Evolutionary conservation across 2,329 filamentous ascomycete genomes (phyloP), one percentile per base, ranked within the genome.

Genomic region (Hyphodiscus sp.): DNA sequence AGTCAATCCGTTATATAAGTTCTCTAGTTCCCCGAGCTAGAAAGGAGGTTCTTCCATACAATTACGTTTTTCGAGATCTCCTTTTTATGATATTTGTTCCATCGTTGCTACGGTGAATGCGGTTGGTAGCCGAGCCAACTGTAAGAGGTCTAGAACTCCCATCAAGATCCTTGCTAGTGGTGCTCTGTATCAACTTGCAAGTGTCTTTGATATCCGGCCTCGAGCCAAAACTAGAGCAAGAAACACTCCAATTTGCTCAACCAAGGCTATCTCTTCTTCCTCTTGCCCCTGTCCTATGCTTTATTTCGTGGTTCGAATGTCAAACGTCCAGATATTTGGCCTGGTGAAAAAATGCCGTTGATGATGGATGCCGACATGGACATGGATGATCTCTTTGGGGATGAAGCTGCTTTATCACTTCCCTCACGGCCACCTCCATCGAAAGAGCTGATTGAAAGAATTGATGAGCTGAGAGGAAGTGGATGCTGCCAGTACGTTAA

Each of bases 401-500:
- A 90, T 67, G 79, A 83, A 58, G 79, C 82, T 67, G 79, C 81
- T 61, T 67, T 80, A 57, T 76, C 75, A 45, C 70, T 87, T 16
- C 72, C 78, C 13, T 70, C 83, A 20, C 71, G 63, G 19, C 74
- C 79, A 29, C 54, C 52, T 20, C 74, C 78, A 13, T 76, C 80
- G 51, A 89, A 86, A 68, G 82, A 86, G 52, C 77, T 95, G 19
- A 78, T 83, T 33, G 81, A 85, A 64, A 81, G 88, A 52, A 70
- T 96, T 41, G 87, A 94, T 67, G 87, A 95, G 64, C 75, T 94
- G 62, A 82, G 87, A 60, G 75, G 79, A 54, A 81, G 81, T 54
- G 90, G 90, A 16, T 94, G 88, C 68, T 89, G 85, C 76, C 87
- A 91, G 90, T 94, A 81, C 72, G 84, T 77, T 15, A 18, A 26